Evolutionary conservation across 148 eudicot species (phyloP).

Genomic region (Chenopodium formosanum): DNA sequence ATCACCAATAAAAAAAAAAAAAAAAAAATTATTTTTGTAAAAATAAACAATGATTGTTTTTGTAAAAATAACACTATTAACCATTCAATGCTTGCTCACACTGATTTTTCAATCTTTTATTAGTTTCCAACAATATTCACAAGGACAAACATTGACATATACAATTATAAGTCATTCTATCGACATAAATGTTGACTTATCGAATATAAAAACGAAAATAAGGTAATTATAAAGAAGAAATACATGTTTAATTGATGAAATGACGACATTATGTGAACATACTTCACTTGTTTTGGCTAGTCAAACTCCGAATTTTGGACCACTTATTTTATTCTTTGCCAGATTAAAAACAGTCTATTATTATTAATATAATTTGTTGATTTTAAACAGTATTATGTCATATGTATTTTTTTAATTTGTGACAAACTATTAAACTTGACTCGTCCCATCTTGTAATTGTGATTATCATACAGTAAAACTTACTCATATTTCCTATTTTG

Average conservation of each 20-base stretch:
- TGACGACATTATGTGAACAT: conserved; percentile 33
- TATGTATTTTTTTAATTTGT: too few relatives aligned
- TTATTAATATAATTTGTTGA: too few relatives aligned
- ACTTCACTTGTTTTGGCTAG: background rate
- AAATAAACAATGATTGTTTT: background rate
- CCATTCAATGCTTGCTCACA: background rate
- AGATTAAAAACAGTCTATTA: too few relatives aligned
- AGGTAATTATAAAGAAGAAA: background rate
- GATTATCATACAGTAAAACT: too few relatives aligned
- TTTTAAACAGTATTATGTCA: too few relatives aligned
- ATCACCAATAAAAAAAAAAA: background rate
- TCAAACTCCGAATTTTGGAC: conserved; percentile 6
- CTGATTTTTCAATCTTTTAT: background rate
- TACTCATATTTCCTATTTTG: too few relatives aligned
- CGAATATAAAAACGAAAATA: background rate
- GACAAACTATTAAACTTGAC: too few relatives aligned
- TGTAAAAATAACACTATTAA: background rate
- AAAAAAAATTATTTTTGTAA: background rate
- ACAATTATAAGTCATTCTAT: conserved; percentile 11
- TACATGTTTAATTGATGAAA: background rate
- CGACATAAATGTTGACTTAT: conserved; percentile 21
- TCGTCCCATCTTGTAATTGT: too few relatives aligned
- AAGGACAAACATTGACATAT: background rate
- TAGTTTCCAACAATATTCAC: background rate
- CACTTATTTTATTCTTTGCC: conserved; percentile 9